A percentile compares a stretch with the other conserved stretches of the same genome.
Conservation (phyloP, 2,329 filamentous ascomycete species). For the Bipolaris zeicola region DNA sequence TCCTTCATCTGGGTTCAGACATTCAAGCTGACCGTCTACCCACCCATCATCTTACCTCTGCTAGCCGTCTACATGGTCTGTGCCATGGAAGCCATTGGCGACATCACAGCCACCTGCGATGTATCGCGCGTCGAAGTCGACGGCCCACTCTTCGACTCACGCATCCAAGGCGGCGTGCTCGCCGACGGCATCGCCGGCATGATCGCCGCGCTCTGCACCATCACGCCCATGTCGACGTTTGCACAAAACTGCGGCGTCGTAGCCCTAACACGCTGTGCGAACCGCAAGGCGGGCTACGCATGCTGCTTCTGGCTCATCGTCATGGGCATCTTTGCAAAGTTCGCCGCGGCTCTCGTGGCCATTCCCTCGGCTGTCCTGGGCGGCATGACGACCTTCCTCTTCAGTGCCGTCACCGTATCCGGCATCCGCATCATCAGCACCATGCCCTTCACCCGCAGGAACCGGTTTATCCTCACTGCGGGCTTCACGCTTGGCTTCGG, state of each 20-base stretch:
- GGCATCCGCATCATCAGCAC: conserved; percentile 77
- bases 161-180: conserved; percentile 78
- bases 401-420: conserved; percentile 75
- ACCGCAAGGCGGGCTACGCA: conserved; percentile 78
- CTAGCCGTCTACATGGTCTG: conserved; percentile 69
- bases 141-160: conserved; percentile 72
- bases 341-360: conserved; percentile 76
- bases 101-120: conserved; percentile 81
- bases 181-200: conserved; percentile 79
- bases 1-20: conserved; percentile 82
- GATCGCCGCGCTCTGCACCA: conserved; percentile 76
- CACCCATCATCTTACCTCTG: conserved; percentile 73
- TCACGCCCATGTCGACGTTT: conserved; percentile 73
- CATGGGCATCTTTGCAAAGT: conserved; percentile 84
- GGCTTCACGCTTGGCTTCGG: conserved; percentile 73
- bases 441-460: conserved; percentile 76
- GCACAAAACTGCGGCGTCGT: conserved; percentile 53
- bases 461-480: conserved; percentile 80
- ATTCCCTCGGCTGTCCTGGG: conserved; percentile 65
- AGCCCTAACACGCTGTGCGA: conserved; percentile 79
- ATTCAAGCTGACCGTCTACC: conserved; percentile 73
- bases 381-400: conserved; percentile 74
- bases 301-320: conserved; percentile 77
- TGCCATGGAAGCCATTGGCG: conserved; percentile 79
- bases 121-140: conserved; percentile 77